Evolutionary conservation across 192 early-diverging fungal genomes (phyloP), one percentile per base, ranked within the genome.

Genomic region (Coemansia sp.): DNA sequence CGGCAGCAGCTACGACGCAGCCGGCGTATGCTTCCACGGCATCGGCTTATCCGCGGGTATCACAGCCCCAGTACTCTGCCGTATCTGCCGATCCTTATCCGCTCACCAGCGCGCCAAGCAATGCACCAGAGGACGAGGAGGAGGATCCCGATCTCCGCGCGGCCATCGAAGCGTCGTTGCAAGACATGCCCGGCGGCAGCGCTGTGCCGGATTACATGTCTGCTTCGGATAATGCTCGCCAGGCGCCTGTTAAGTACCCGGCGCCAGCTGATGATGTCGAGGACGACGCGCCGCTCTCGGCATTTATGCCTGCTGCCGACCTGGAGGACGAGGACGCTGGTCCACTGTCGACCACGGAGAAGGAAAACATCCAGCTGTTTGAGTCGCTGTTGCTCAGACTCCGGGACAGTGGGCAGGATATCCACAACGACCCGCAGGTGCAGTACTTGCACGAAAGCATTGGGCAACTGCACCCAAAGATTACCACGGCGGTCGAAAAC

Each of bases 301-400:
- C 64, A 0, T 72, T 70, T 56, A 73, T 74, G 75, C 68, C 65
- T 17, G 52, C 50, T 22, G 60, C 45, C 17, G 40, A 35, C 35
- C 59, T 50, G 42, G 57, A 48, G 17, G 60, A 72, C 2, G 60
- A 71, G 2, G 53, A 64, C 14, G 36, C 60, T 5, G 69, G 85
- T 36, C 89, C 91, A 36, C 58, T 99, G 52, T 80, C 85, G 20
- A 48, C 70, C 1, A 81, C 84, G 7, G 94, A 99, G 64, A 81
- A 85, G 38, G 91, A 97, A 59, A 95, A 93, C 31, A 85, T 99
- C 26, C 82, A 89, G 63, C 58, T 95, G 8, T 99, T 99, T 49
- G 81, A 90, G 25, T 83, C 92, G 11, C 76, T 97, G 9, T 81
- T 99, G 46, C 85, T 90, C 32, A 75, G 86, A 40, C 83, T 93